Percentiles rank a stretch among this genome's conserved stretches.
Evolutionary conservation across 495 filamentous ascomycete species (phyloP).

Genomic region (Geopyxis carbonaria): DNA sequence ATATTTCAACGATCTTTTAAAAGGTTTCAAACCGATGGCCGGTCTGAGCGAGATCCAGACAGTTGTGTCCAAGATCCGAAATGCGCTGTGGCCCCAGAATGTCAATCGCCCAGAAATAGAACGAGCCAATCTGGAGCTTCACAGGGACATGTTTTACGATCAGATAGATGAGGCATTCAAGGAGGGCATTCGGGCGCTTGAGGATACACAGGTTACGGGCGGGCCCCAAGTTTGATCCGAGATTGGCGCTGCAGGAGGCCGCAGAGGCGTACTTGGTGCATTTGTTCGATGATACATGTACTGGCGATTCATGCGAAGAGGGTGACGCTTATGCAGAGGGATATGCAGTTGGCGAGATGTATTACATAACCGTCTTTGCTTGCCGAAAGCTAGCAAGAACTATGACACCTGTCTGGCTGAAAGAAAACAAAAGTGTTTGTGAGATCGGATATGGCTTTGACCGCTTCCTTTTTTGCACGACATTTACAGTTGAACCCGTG

Average conservation of each 20-base stretch:
- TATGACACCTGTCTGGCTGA: no score
- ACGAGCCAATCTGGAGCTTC: neutral
- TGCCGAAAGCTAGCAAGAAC: no score
- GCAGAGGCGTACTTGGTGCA: constrained; percentile 86
- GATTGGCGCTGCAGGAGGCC: constrained; percentile 72
- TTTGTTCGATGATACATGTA: constrained; percentile 88
- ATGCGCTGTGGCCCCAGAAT: neutral
- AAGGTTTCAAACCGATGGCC: neutral
- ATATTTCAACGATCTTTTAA: neutral
- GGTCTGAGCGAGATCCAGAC: neutral
- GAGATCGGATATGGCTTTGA: no score
- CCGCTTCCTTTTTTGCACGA: no score
- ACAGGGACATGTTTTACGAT: neutral
- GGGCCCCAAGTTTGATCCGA: neutral
- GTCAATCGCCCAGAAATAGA: neutral
- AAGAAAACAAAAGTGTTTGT: no score
- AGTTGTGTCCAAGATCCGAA: neutral
- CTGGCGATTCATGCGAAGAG: constrained; percentile 92
- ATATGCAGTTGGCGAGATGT: constrained; percentile 75
- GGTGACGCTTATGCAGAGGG: constrained; percentile 95
- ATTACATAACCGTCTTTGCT: no score
- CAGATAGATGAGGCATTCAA: neutral
- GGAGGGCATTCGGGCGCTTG: neutral
- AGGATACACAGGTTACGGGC: neutral
- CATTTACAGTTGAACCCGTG: no score